A percentile compares a stretch with the other conserved stretches of the same genome.
Evolutionary conservation across 495 filamentous ascomycete genomes (phyloP).

Genomic region (Hyaloscypha variabilis): DNA sequence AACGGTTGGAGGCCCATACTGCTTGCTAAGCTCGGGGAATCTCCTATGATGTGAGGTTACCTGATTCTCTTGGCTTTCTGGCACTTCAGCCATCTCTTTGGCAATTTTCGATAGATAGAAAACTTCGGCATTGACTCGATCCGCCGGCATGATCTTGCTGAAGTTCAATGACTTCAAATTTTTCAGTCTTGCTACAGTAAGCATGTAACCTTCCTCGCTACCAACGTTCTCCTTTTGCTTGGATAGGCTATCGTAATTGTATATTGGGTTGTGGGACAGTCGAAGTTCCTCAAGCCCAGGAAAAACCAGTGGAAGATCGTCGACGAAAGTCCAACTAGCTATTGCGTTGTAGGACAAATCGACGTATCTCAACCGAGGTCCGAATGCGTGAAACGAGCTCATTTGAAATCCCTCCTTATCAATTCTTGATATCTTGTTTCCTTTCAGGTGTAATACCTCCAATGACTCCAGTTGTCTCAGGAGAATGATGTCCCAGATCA

Average conservation of each 20-base stretch:
- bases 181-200: slow-evolving; percentile 77
- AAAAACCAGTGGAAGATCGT: slow-evolving; percentile 63
- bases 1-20: slow-evolving; percentile 68
- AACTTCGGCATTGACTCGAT: slow-evolving; percentile 84
- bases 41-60: slow-evolving; percentile 66
- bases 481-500: slow-evolving; percentile 57
- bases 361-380: slow-evolving; percentile 54
- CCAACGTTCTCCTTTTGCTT: slow-evolving; percentile 35
- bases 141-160: slow-evolving; percentile 66
- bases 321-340: slow-evolving; percentile 69
- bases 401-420: slow-evolving; percentile 38
- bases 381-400: slow-evolving; percentile 13
- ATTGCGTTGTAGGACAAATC: slow-evolving; percentile 83
- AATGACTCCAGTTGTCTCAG: slow-evolving; percentile 63
- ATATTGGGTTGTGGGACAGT: slow-evolving; percentile 83
- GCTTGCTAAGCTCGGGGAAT: slow-evolving; percentile 71
- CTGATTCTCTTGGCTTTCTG: slow-evolving; percentile 51
- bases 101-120: slow-evolving; percentile 87
- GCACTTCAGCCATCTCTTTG: slow-evolving; percentile 65
- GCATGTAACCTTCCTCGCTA: slow-evolving; percentile 81
- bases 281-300: slow-evolving; percentile 74
- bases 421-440: slow-evolving; percentile 49
- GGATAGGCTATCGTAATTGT: slow-evolving; percentile 53
- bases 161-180: slow-evolving; percentile 75
- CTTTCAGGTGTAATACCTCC: slow-evolving; percentile 60